phyloP scores from a whole-genome alignment of 1,284 basidiomycete species.

The Xanthoconium separans region DNA sequence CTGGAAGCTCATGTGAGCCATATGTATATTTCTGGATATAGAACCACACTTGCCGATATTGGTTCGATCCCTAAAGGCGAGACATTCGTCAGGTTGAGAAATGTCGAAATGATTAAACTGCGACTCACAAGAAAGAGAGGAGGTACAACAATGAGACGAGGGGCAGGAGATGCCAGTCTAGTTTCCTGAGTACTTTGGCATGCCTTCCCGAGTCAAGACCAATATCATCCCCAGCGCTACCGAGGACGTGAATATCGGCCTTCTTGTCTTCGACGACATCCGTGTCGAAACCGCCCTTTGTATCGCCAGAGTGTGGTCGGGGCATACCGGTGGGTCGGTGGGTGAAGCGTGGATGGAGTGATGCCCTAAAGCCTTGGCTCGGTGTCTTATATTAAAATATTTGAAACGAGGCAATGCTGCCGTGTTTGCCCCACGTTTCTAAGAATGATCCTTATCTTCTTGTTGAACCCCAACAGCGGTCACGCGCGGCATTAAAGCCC shows the following conservation, averaged over 20 bases:
- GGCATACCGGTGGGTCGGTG: constrained; percentile 1
- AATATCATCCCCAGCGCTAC: neutral
- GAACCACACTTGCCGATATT: constrained; percentile 29
- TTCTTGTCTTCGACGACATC: neutral
- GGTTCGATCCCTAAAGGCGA: constrained; percentile 30
- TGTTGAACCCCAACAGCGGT: no score
- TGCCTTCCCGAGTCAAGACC: constrained; percentile 25
- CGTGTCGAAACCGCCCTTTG: neutral
- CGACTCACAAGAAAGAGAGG: constrained; percentile 48
- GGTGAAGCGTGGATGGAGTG: neutral
- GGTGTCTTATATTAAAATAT: constrained; percentile 4
- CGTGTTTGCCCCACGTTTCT: neutral
- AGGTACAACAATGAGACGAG: constrained; percentile 54
- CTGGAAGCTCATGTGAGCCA: constrained; percentile 9
- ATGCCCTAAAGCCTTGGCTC: neutral
- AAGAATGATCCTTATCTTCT: neutral
- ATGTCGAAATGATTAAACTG: no score
- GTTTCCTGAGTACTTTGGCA: constrained; percentile 40
- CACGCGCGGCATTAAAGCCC: no score
- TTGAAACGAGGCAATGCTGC: constrained; percentile 8
- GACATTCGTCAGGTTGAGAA: neutral
- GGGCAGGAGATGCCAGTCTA: constrained; percentile 49
- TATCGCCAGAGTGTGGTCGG: neutral
- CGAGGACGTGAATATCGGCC: neutral
- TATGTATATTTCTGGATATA: neutral